Base-by-base conservation (phyloP, 1,284 basidiomycete genomes). In the Rhodotorula sp. region DNA sequence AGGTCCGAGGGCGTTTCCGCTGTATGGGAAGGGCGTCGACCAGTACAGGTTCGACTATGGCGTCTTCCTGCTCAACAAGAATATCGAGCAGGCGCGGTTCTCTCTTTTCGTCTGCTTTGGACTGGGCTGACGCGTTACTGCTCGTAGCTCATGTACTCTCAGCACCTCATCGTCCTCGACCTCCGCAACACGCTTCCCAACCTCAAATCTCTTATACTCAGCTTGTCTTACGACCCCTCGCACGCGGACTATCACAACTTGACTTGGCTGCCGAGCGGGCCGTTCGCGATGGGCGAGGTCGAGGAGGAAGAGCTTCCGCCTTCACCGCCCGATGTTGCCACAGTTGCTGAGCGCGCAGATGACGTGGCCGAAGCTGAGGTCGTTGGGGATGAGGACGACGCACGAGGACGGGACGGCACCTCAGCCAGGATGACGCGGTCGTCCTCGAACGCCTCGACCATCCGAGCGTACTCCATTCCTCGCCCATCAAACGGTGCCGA, bases 41-140 rank as follows among this genome's bases (percentile, higher is more conserved):
- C 88, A 89, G 52, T 98, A 98, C 81, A 86, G 96, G 36, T 99
- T 96, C 80, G 95, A 99, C 79, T 99, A 99, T 81, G 96, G 89
- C 15, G 94, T 98, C 7, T 99, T 96, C 79, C 82, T 99, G 58
- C 84, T 99, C 49, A 99, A 99, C 83, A 99, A 99, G 82, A 85
- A 99, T 79, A 93, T 99, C 73, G 95, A 99, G 82, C 84, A 93
- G 85, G 92, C 94, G 76, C 76, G 86, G n/a, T 76, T 20, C 22
- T 2, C 32, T 56, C 22, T 34, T 22, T n/a, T 17, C n/a, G 27
- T n/a, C 2, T 19, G 22, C 17, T 19, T 44, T 3, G 2, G 27
- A 8, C 29, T 36, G 29, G 57, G 63, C 39, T 75, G n/a, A 32
- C 20, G 20, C 34, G 39, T 15, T 44, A 6, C 27, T 15, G 51